These are phyloP conservation scores for Quercus alba DNA, from an alignment of 306 rosid species.

Conservation along the genomic window DNA sequence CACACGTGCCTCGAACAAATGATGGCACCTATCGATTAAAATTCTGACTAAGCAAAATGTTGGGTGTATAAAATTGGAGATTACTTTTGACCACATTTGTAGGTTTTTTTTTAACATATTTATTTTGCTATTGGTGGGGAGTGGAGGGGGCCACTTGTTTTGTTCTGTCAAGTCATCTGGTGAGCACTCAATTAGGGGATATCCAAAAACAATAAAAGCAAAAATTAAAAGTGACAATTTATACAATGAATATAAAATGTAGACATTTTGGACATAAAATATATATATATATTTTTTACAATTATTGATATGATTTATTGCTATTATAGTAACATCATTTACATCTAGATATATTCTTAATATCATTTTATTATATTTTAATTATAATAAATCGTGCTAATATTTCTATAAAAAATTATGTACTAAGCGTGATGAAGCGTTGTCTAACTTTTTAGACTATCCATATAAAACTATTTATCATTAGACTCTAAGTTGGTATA, in stretches of 20 bases:
- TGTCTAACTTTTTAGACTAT: not conserved
- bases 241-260: not conserved
- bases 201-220: not conserved
- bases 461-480: not conserved
- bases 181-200: not conserved
- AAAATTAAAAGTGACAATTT: not conserved
- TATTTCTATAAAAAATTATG: too few relatives aligned
- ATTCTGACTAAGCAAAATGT: conserved; percentile 7
- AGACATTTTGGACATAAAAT: not conserved
- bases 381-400: too few relatives aligned
- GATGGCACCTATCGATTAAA: conserved; percentile 30
- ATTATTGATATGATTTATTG: too few relatives aligned
- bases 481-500: not conserved
- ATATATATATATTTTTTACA: too few relatives aligned
- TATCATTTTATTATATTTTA: too few relatives aligned
- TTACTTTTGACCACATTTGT: not conserved
- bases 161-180: not conserved
- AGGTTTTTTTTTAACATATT: not conserved
- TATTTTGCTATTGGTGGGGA: not conserved
- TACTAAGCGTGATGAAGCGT: not conserved
- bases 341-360: too few relatives aligned
- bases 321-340: too few relatives aligned
- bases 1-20: conserved; percentile 44
- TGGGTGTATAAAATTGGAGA: not conserved
- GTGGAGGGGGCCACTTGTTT: not conserved